Evolutionary conservation across 1,284 basidiomycete species (phyloP), one percentile per base, ranked within the genome.

Genomic region (Hymenochaete sp.): DNA sequence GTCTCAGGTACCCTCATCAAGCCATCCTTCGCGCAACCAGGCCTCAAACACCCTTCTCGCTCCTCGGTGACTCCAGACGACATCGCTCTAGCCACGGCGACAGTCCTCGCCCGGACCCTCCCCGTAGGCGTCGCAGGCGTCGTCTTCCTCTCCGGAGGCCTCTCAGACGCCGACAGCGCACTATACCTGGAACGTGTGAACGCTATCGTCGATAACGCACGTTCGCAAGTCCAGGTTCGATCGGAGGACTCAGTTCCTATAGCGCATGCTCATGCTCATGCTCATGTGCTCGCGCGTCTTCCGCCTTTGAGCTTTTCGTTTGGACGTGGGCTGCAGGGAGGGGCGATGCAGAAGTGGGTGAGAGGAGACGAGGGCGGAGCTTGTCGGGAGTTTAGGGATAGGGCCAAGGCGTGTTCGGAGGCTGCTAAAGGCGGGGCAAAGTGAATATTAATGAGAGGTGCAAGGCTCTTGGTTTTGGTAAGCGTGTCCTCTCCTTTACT

Each of bases 21-120:
- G 49, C 70, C 71, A 4, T 73, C 70, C 0, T 75, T 74, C 59
- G 63, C 71, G 26, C 71, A 74, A 50, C 68, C 71, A 14, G 69
- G 72, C 13, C 53, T 68, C 18, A 65, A 69, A 49, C 63, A 67
- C 43, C 60, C 62, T 7, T 67, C 67, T 14, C 61, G 66, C 22
- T 52, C 51, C 6, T 64, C 54, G 26, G 61, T 59, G 1, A 65
- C 67, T 5, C 53, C 67, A n/a, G 62, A 67, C 26, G 63, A 68
- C 9, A 68, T 76, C 43, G 71, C 67, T 7, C 57, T 67, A 16
- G 71, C 72, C 2, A 73, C 70, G 4, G 66, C 66, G 6, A 67
- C 67, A 3, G 62, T 67, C n/a, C 61, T 75, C 40, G 64, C 66
- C 31, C 67, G 70, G 33, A 62, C 69, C 10, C 60, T 75, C 2